Evolutionary conservation across 192 early-diverging fungal genomes (phyloP).

Genomic region (Pilobolus umbonatus): DNA sequence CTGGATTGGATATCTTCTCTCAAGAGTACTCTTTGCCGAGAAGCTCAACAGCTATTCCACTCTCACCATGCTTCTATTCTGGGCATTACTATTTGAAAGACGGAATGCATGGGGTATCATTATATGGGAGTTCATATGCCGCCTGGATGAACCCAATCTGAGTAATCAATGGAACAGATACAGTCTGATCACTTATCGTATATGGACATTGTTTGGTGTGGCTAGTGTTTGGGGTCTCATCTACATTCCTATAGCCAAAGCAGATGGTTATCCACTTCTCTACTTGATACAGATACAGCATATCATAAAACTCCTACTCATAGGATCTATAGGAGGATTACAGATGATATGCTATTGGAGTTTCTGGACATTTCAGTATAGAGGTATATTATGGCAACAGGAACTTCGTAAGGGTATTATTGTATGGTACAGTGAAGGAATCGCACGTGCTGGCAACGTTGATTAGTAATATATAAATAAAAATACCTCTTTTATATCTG

Average conservation of each 20-base stretch:
- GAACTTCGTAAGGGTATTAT: slow-evolving; percentile 48
- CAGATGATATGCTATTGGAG: slow-evolving; percentile 50
- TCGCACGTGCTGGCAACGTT: slow-evolving; percentile 17
- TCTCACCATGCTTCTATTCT: slow-evolving; percentile 41
- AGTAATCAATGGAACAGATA: background rate
- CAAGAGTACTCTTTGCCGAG: slow-evolving; percentile 41
- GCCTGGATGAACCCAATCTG: slow-evolving; percentile 42
- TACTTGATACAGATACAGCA: slow-evolving; percentile 20
- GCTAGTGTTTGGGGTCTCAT: slow-evolving; percentile 43
- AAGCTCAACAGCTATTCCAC: slow-evolving; percentile 39
- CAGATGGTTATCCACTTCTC: slow-evolving; percentile 25
- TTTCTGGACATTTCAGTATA: slow-evolving; percentile 55
- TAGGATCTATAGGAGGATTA: slow-evolving; percentile 36
- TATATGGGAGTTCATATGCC: slow-evolving; percentile 45
- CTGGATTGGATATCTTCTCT: slow-evolving; percentile 51
- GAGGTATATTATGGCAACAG: slow-evolving; percentile 47
- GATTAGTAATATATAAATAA: background rate
- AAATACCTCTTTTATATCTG: too few species aligned
- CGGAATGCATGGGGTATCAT: slow-evolving; percentile 52
- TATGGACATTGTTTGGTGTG: slow-evolving; percentile 43
- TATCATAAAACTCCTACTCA: slow-evolving; percentile 35
- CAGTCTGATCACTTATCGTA: slow-evolving; percentile 25
- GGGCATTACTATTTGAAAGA: slow-evolving; percentile 41
- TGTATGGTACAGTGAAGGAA: slow-evolving; percentile 40
- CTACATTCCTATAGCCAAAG: slow-evolving; percentile 28